Base-by-base conservation (phyloP, 2,329 filamentous ascomycete species). In the Fusarium sacchari region DNA sequence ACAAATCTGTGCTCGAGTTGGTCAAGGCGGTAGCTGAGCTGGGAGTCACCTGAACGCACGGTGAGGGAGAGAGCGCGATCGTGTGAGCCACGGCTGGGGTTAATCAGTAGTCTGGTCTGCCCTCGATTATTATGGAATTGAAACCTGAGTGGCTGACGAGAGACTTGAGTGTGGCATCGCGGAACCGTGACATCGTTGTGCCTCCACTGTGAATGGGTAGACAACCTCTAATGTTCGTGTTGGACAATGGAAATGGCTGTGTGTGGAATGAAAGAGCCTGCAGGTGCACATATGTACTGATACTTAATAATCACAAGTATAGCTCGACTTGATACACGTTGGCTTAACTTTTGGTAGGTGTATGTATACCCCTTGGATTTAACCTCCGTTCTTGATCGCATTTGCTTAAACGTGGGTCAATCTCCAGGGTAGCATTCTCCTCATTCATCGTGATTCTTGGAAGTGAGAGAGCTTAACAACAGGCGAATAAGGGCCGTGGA, bases 1-100 rank as follows among this genome's bases (percentile, higher is more conserved):
- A 40, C 28, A 50, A 52, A 39, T 40, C 61, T 59, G 60, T 62
- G n/a, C 57, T 67, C 52, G 37, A 65, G 44, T 68, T 64, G 67
- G 71, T 60, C 56, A 68, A 69, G 56, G 65, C 56, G 67, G 43
- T 56, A 63, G 71, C 67, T 73, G 63, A 73, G 55, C 40, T 63
- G 55, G 24, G 55, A 73, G 67, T 73, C 71, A 73, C 67, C 71
- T 74, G 71, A 71, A 46, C 62, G 40, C 59, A 58, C 34, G 26
- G 32, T 43, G 52, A 71, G 42, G 55, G 40, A 59, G 67, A 73
- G 47, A 44, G 65, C 47, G 42, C 71, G 55, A 74, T 71, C 47
- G 62, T 61, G 71, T 68, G 58, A 73, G 63, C 67, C 56, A 71
- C 58, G 63, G 58, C 62, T 68, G 71, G 71, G 71, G 55, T 68